phyloP scores from a whole-genome alignment of 257 asterid genomes.

The Solanum phureja region DNA sequence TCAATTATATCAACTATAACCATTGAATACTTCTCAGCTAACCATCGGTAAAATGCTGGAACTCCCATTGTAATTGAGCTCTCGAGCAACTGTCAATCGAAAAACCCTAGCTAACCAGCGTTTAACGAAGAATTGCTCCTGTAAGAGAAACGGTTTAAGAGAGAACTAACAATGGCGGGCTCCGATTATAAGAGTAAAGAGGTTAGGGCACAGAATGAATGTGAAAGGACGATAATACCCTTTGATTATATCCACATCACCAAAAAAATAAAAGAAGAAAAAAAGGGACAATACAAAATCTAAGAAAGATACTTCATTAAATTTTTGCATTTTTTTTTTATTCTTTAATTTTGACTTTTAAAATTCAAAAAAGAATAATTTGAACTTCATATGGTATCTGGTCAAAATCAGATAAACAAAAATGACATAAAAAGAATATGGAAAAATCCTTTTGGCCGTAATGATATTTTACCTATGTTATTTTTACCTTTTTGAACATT shows the following conservation, averaged over 20 bases:
- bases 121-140: not conserved
- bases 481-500: too few species aligned
- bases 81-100: not conserved
- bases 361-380: too few species aligned
- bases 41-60: constrained; percentile 42
- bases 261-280: not conserved
- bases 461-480: too few species aligned
- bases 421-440: not conserved
- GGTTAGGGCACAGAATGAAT: not conserved
- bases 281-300: not conserved
- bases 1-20: constrained; percentile 8
- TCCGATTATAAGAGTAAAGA: not conserved
- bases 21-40: constrained; percentile 27
- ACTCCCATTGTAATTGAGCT: constrained; percentile 27
- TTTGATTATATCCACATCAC: not conserved
- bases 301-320: not conserved
- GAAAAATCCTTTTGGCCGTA: too few species aligned
- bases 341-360: not conserved
- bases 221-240: not conserved
- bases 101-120: not conserved
- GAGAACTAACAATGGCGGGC: not conserved
- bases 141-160: not conserved
- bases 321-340: not conserved
- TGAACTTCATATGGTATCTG: too few species aligned
- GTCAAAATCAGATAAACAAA: not conserved